phyloP scores from a whole-genome alignment of 1,284 basidiomycete genomes.

The Apiotrichum laibachii region DNA sequence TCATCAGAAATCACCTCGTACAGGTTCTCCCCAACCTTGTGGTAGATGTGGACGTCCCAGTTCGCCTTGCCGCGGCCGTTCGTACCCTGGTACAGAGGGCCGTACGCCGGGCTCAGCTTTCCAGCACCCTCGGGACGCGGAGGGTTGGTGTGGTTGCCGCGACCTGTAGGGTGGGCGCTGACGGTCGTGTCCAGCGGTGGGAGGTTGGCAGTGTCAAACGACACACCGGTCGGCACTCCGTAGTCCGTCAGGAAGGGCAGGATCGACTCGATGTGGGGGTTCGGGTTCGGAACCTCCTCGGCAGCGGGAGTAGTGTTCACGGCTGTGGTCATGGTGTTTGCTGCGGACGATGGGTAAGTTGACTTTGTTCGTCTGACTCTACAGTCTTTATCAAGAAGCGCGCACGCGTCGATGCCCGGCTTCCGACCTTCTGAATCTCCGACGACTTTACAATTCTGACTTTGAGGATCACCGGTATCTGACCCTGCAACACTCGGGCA shows the following conservation, averaged over 20 bases:
- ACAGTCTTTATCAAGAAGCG: too few species aligned
- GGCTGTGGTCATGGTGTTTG: too few species aligned
- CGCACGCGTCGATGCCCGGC: too few species aligned
- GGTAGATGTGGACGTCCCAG: conserved; percentile 22
- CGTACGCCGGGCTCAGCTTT: conserved; percentile 3
- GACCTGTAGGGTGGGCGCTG: conserved; percentile 58
- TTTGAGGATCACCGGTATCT: too few species aligned
- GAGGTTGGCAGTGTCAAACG: background rate
- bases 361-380: too few species aligned
- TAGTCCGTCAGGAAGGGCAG: background rate
- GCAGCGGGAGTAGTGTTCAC: background rate
- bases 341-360: too few species aligned
- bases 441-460: too few species aligned
- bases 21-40: background rate
- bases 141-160: conserved; percentile 51
- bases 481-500: too few species aligned
- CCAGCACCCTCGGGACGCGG: conserved; percentile 6
- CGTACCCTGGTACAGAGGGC: conserved; percentile 8
- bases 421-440: too few species aligned
- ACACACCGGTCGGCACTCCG: background rate
- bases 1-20: background rate
- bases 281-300: conserved; percentile 1
- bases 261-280: background rate
- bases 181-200: conserved; percentile 55
- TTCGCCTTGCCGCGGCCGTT: background rate